Conservation (phyloP, 352 stramenopile genomes). For the Phytophthora syringae region DNA sequence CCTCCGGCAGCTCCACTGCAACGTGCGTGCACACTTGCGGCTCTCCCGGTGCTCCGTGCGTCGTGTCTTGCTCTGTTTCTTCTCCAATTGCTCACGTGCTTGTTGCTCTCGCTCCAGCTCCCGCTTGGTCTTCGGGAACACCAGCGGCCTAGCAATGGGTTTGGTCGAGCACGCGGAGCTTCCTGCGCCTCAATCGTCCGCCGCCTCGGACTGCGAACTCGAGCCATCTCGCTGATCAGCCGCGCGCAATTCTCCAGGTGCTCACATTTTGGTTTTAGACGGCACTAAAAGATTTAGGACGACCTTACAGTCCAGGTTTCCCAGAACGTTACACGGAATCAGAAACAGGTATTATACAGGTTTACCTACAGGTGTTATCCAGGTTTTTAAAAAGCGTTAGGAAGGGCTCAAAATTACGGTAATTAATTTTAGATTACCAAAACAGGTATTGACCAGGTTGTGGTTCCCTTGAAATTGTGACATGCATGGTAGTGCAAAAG, state of each 20-base stretch:
- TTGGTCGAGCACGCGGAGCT: constrained; percentile 6
- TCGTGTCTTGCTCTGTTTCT: constrained; percentile 26
- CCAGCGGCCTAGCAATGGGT: constrained; percentile 39
- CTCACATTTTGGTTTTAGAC: no score
- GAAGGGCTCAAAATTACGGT: no score
- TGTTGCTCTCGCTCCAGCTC: constrained; percentile 56
- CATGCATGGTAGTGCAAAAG: no score
- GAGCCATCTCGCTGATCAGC: constrained; percentile 21
- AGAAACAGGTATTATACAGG: no score
- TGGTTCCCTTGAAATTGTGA: no score
- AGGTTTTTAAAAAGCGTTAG: no score
- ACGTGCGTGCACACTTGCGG: constrained; percentile 26
- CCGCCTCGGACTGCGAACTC: constrained; percentile 14
- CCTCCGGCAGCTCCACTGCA: constrained; percentile 32
- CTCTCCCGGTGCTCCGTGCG: constrained; percentile 21
- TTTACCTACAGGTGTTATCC: no score
- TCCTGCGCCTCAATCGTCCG: constrained; percentile 11
- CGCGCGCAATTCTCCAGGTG: constrained; percentile 45
- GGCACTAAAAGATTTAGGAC: no score
- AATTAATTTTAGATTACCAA: no score
- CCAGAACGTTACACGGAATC: no score
- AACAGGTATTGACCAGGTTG: no score
- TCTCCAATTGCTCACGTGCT: constrained; percentile 23
- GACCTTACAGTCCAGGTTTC: no score
- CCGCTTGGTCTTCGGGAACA: constrained; percentile 65